phyloP scores from a whole-genome alignment of 2,329 filamentous ascomycete genomes.

The Penicillium sp. region DNA sequence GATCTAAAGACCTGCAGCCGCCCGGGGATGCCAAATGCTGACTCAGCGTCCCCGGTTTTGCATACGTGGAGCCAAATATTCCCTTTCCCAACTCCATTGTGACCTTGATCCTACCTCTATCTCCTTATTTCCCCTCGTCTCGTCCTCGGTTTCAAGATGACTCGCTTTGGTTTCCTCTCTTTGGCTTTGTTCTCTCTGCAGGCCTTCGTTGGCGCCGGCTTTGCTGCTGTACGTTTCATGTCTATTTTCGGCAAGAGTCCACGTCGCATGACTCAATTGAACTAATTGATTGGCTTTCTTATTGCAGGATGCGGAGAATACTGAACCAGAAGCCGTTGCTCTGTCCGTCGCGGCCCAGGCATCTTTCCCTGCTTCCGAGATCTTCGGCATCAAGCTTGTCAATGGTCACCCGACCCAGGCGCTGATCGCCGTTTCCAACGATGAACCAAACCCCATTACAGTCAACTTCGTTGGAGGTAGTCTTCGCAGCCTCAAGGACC shows the following conservation, averaged over 20 bases:
- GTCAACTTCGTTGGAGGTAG: conserved; percentile 74
- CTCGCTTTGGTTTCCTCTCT: conserved; percentile 67
- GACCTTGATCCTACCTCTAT: not conserved
- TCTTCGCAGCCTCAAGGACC: conserved; percentile 59
- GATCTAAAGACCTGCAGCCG: conserved; percentile 10
- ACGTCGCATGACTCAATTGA: conserved; percentile 24
- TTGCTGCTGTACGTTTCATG: conserved; percentile 55
- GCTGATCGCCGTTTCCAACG: conserved; percentile 76
- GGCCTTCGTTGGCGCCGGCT: conserved; percentile 61
- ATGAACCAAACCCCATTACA: conserved; percentile 70
- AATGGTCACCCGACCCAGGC: conserved; percentile 85
- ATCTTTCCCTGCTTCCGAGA: conserved; percentile 64
- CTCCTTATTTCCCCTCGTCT: conserved; percentile 13
- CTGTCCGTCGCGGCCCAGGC: conserved; percentile 55
- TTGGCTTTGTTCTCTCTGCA: conserved; percentile 68
- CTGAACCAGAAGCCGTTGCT: conserved; percentile 61
- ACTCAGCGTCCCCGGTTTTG: conserved; percentile 23
- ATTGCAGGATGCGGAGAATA: conserved; percentile 56
- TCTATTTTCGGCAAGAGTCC: conserved; percentile 2
- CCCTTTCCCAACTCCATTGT: conserved; percentile 20
- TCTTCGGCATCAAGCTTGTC: conserved; percentile 92
- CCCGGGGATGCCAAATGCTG: too few species aligned
- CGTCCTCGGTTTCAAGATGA: conserved; percentile 54
- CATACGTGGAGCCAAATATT: conserved; percentile 29
- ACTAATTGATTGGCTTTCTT: conserved; percentile 14